These are phyloP conservation scores for Trichoderma brevicompactum DNA, from an alignment of 2,329 filamentous ascomycete species.

Conservation along the genomic window DNA sequence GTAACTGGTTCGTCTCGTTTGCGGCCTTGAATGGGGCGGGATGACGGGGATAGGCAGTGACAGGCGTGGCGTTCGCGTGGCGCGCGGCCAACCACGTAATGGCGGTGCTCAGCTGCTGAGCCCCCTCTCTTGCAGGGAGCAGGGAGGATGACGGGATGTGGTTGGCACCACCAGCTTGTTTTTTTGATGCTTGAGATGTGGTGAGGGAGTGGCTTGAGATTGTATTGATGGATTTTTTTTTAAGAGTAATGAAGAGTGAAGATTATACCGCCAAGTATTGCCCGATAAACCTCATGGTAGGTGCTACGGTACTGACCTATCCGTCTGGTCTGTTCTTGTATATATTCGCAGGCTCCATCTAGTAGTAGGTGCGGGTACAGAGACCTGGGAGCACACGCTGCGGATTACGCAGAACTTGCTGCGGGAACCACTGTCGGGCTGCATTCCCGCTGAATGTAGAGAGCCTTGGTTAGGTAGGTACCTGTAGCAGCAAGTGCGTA, in stretches of 20 bases:
- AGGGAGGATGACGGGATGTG: neutral
- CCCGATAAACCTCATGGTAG: no score
- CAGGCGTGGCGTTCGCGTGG: slow-evolving; percentile 28
- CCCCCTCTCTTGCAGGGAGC: neutral
- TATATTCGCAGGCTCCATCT: neutral
- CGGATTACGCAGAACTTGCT: slow-evolving; percentile 12
- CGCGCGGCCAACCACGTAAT: slow-evolving; percentile 32
- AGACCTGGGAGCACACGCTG: neutral
- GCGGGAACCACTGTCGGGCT: neutral
- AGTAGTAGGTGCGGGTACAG: neutral
- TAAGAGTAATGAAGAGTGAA: neutral
- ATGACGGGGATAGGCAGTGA: neutral
- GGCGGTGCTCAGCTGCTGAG: slow-evolving; percentile 15
- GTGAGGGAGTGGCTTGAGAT: no score
- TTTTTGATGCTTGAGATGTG: no score
- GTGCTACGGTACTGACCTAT: no score
- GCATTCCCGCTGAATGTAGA: neutral
- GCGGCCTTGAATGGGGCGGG: neutral
- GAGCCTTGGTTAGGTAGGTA: neutral
- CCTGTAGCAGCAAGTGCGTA: neutral
- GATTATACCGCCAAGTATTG: no score
- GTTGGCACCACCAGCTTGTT: no score
- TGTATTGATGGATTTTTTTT: neutral
- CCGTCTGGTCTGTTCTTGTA: neutral
- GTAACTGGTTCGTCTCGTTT: neutral